These are phyloP conservation scores for Hydnomerulius pinastri DNA, from an alignment of 768 basidiomycete genomes.

Conservation along the genomic window DNA sequence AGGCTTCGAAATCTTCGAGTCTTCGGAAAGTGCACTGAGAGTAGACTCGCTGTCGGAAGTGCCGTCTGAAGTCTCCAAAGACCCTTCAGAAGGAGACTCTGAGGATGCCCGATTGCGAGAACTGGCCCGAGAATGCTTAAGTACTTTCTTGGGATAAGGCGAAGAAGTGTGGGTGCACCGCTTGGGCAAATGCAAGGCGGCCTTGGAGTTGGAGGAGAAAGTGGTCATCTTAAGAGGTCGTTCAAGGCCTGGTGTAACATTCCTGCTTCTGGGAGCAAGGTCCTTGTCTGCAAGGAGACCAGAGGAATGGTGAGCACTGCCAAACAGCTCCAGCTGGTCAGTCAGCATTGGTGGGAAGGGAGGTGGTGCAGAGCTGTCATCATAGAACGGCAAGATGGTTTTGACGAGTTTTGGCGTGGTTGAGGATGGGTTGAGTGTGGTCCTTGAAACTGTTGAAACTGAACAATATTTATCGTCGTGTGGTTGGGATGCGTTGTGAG, in stretches of 20 bases:
- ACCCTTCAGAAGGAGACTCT: too few species aligned
- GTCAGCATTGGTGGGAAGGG: background rate
- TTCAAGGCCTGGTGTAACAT: too few species aligned
- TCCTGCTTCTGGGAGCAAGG: background rate
- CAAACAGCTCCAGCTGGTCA: slow-evolving; percentile 2
- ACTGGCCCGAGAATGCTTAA: background rate
- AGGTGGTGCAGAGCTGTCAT: background rate
- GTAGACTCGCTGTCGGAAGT: background rate
- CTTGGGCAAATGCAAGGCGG: too few species aligned
- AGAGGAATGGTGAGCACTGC: background rate
- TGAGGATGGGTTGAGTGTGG: too few species aligned
- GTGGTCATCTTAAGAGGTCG: too few species aligned
- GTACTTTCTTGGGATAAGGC: background rate
- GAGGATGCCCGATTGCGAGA: background rate
- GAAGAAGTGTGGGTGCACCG: too few species aligned
- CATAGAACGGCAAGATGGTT: slow-evolving; percentile 1
- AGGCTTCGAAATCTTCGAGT: slow-evolving; percentile 27
- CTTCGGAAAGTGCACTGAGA: slow-evolving; percentile 1
- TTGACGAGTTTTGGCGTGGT: background rate
- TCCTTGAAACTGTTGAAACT: background rate
- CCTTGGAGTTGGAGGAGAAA: too few species aligned
- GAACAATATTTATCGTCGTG: too few species aligned
- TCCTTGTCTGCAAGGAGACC: background rate
- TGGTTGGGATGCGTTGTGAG: too few species aligned
- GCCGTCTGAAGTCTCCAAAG: background rate